Evolutionary conservation across 768 basidiomycete genomes (phyloP), one percentile per base, ranked within the genome.

Genomic region (Punctularia strigosozonata): DNA sequence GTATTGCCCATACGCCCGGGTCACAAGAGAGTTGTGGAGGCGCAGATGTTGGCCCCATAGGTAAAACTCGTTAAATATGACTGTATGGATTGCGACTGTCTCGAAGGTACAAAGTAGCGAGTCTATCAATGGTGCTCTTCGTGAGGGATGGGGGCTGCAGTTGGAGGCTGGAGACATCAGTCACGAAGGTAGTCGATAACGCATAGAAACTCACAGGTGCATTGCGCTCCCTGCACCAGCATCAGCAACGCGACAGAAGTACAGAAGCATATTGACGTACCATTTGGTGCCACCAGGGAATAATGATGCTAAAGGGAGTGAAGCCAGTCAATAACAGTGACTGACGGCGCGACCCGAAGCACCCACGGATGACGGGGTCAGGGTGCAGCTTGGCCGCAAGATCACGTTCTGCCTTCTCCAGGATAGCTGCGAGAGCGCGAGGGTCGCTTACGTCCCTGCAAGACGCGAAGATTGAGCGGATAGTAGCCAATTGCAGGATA

Each of bases 281-380:
- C 91, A 97, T 63, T 94, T 95, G n/a, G 89, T 90, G 42, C 92
- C 92, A 42, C 84, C 89, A 34, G 89, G 88, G 57, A 78, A 83
- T 28, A 71, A 52, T 34, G 91, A 72, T 42, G 81, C 92, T 97
- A 44, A 28, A 46, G 15, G 12, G 17, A 1, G 35, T 32, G 23
- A 21, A 37, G 7, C 12, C 23, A 34, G 20, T 22, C 12, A 28
- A 35, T 18, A 28, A 23, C 23, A 37, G 37, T 34, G 8, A 40
- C 26, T 20, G 38, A 28, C 18, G 12, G 26, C 17, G 20, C 8
- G 24, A 17, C n/a, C 6, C 21, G 12, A 2, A 5, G 17, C 19
- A 78, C 90, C 64, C 59, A 97, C 92, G 61, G 56, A 85, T 81
- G 59, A 90, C 91, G 28, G 94, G 92, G 60, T 97, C 94, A 18